A percentile compares a stretch with the other conserved stretches of the same genome.
Conservation (phyloP, 305 asterid genomes). For the Fraxinus floribunda region DNA sequence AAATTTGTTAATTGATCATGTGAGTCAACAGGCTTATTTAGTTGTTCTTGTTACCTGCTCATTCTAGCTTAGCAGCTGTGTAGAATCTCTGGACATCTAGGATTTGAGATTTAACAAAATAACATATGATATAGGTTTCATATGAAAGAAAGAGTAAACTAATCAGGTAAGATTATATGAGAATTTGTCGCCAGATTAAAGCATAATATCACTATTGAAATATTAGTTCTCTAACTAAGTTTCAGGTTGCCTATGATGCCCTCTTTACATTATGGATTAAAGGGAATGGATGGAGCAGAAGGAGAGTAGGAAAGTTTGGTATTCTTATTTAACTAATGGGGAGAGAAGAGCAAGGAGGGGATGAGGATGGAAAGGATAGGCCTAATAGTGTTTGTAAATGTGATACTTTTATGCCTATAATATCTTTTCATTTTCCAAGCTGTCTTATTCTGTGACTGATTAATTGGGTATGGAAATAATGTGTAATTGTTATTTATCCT, state of each 20-base stretch:
- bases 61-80: background rate
- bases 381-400: too few relatives aligned
- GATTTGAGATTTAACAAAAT: background rate
- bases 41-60: background rate
- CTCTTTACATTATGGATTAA: too few relatives aligned
- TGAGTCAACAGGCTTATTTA: background rate
- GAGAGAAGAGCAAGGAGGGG: too few relatives aligned
- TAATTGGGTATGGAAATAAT: too few relatives aligned
- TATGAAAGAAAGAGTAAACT: background rate
- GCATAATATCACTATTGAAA: background rate
- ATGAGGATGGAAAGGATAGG: too few relatives aligned
- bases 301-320: too few relatives aligned
- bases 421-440: too few relatives aligned
- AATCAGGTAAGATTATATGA: background rate
- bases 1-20: background rate
- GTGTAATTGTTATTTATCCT: too few relatives aligned
- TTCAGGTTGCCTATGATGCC: background rate
- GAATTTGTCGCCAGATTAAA: background rate
- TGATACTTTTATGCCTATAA: too few relatives aligned
- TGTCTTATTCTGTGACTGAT: too few relatives aligned
- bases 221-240: background rate
- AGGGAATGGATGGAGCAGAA: too few relatives aligned
- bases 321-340: too few relatives aligned
- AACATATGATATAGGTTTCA: background rate
- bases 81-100: background rate